Base-by-base conservation (phyloP, 140 eudicot species). In the Senecio squalidus region DNA sequence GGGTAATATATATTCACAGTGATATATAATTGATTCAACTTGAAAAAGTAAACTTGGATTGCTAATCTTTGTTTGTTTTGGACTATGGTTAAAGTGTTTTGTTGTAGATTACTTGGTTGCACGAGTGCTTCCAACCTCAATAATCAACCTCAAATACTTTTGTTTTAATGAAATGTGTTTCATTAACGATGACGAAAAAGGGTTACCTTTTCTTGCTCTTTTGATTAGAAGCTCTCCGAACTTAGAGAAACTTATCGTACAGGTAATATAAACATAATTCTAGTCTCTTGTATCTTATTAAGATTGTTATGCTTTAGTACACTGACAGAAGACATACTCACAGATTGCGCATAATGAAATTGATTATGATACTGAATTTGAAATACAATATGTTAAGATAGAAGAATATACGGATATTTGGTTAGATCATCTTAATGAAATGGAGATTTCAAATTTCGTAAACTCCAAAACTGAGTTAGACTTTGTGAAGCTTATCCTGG, bases 141-240 rank as follows among this genome's bases (percentile, higher is more conserved):
- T 46, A 41, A 17, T 23, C 46, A 38, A 25, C 27, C 72, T 64
- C 34, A 51, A 14, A 26, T 14, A 26, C 58, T 13, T 51, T 4
- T 3, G 11, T 4, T 48, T 48, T 0, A 7, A 48, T 9, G 26
- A 11, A 4, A 9, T 48, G 55, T 23, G 29, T 48, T 48, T 48
- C 58, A 6, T 51, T 8, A 3, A 30, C 7, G 7, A 3, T 26
- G 10, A 26, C n/a, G 16, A 29, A 9, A 3, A 54, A 11, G 22
- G 40, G 24, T 9, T 54, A 7, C 15, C 24, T 16, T 7, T 27
- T 54, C 13, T 54, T 14, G 25, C 6, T 3, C 58, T 51, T 23
- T 20, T 57, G 29, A 20, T 36, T 18, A 57, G 48, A 34, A 57
- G 64, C 33, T 18, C 33, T n/a, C n/a, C n/a, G n/a, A n/a, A 55